Percentiles rank a stretch among this genome's conserved stretches.
These are phyloP conservation scores for Peronospora destructor DNA, from an alignment of 352 stramenopile species.

Conservation along the genomic window DNA sequence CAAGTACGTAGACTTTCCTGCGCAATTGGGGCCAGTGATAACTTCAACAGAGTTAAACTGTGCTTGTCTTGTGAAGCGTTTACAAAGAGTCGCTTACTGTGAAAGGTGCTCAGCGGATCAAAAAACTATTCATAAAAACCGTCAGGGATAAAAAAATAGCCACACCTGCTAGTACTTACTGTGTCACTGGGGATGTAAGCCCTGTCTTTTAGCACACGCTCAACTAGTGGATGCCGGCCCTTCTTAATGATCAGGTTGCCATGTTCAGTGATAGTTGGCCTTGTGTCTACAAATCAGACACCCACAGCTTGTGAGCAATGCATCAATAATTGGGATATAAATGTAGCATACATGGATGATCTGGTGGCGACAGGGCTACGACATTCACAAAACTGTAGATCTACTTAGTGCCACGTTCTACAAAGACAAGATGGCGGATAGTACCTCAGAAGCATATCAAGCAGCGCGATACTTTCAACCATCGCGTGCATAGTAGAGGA, in stretches of 20 bases:
- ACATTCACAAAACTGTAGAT: constrained; percentile 79
- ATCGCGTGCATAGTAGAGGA: constrained; percentile 77
- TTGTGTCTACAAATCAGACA: constrained; percentile 38
- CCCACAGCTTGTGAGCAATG: neutral
- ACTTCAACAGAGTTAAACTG: constrained; percentile 33
- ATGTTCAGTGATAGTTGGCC: constrained; percentile 54
- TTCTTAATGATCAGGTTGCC: constrained; percentile 79
- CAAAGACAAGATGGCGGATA: neutral
- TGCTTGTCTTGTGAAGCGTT: neutral
- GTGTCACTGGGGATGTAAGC: constrained; percentile 84
- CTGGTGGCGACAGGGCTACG: constrained; percentile 62
- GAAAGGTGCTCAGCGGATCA: constrained; percentile 62
- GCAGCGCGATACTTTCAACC: constrained; percentile 82
- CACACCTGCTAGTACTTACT: constrained; percentile 24
- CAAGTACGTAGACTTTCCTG: constrained; percentile 89
- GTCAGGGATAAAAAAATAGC: neutral
- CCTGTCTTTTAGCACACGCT: constrained; percentile 55
- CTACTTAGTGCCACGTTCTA: neutral
- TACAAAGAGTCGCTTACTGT: constrained; percentile 32
- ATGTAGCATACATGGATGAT: constrained; percentile 50
- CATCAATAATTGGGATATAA: neutral
- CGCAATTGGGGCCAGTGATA: constrained; percentile 87
- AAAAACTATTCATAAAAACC: constrained; percentile 42
- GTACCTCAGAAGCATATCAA: constrained; percentile 89
- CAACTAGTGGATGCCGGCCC: constrained; percentile 72